A percentile compares a stretch with the other conserved stretches of the same genome.
These are phyloP conservation scores for Rheum nobile DNA, from an alignment of 148 eudicot species.

Conservation along the genomic window DNA sequence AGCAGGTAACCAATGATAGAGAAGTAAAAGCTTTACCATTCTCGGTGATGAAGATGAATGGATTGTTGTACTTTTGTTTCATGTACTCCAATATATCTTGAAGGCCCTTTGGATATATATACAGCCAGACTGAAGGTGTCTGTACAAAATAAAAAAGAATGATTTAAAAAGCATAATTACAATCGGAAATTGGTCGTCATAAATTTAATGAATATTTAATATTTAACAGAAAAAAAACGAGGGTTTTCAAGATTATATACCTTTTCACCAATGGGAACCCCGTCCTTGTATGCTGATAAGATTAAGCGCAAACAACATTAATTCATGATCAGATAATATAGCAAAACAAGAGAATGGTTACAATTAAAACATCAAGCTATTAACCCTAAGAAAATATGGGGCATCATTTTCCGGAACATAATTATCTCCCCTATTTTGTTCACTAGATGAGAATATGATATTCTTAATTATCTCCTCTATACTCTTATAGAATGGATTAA, in stretches of 20 bases:
- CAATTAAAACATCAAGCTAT: no score
- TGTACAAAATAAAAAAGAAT: background rate
- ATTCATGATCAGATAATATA: background rate
- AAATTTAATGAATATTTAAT: background rate
- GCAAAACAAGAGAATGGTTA: no score
- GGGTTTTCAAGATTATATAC: no score
- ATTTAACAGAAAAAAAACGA: no score
- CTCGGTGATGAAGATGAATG: slow-evolving; percentile 25
- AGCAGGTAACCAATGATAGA: background rate
- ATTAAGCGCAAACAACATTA: background rate
- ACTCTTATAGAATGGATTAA: no score
- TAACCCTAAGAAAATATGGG: no score
- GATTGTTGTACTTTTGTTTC: slow-evolving; percentile 4
- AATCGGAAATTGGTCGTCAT: background rate
- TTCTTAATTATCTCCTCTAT: no score
- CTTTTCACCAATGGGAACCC: background rate
- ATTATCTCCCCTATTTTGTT: no score
- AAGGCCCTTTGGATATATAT: background rate
- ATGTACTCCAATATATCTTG: background rate
- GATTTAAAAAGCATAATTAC: no score
- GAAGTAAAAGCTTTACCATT: slow-evolving; percentile 31
- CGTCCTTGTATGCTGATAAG: background rate
- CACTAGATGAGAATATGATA: no score
- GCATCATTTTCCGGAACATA: no score
- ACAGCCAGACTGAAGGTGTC: background rate